These are phyloP conservation scores for Astragalus glycyphyllos DNA, from an alignment of 306 rosid species.

Conservation along the genomic window DNA sequence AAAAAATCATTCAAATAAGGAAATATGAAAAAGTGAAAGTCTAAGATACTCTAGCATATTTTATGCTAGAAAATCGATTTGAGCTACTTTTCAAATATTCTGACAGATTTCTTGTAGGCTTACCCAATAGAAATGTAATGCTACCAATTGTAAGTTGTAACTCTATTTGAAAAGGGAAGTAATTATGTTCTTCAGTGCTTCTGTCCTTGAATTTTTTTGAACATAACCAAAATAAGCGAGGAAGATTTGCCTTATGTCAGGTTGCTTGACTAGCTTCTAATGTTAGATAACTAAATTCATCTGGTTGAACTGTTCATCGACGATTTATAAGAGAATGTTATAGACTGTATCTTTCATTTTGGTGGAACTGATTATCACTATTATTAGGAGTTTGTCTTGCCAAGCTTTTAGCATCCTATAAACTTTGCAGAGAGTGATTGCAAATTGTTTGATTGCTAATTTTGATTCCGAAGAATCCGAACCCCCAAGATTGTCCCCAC, in stretches of 20 bases:
- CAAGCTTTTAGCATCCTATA: conserved; percentile 17
- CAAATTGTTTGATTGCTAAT: background rate
- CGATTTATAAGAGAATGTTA: too few relatives aligned
- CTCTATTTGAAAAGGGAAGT: background rate
- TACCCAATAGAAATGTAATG: background rate
- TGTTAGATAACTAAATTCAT: background rate
- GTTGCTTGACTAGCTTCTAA: background rate
- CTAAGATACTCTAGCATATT: background rate
- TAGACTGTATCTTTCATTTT: conserved; percentile 17
- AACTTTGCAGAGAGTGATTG: background rate
- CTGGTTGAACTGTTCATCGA: background rate
- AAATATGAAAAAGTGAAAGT: too few relatives aligned
- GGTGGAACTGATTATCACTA: background rate
- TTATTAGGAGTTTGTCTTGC: conserved; percentile 18
- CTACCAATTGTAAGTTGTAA: too few relatives aligned
- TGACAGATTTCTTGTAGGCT: background rate
- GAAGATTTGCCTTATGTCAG: conserved; percentile 1
- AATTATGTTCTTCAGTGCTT: too few relatives aligned
- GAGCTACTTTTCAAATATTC: background rate
- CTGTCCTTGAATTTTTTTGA: background rate
- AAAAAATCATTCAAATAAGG: too few relatives aligned
- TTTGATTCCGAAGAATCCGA: conserved; percentile 16
- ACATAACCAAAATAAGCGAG: background rate
- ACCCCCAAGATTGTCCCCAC: conserved; percentile 10
- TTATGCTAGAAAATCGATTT: background rate